Conservation (phyloP, 169 alveolate species). For the Plasmodium knowlesi region DNA sequence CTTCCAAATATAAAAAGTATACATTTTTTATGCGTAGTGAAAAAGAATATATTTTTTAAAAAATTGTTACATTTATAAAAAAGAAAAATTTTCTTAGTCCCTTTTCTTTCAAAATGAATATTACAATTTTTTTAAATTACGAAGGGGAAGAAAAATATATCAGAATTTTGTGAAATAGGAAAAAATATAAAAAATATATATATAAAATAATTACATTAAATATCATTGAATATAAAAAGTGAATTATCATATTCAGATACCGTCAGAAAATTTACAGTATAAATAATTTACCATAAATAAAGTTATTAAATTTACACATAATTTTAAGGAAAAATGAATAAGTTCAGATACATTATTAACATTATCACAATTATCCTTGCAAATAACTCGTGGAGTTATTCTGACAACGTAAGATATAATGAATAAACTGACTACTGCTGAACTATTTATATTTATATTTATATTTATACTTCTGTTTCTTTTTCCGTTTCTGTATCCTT, state of each 20-base stretch:
- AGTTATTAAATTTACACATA: not conserved
- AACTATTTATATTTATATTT: not conserved
- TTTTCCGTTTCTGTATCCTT: too few relatives aligned
- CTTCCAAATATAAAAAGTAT: not conserved
- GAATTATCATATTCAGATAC: not conserved
- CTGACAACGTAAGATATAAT: slow-evolving; percentile 13
- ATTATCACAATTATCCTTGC: slow-evolving; percentile 1
- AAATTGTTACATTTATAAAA: not conserved
- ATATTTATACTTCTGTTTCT: too few relatives aligned
- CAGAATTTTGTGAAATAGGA: not conserved
- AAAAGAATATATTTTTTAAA: too few relatives aligned
- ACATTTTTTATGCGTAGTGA: not conserved
- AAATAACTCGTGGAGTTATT: not conserved
- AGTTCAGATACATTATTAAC: not conserved
- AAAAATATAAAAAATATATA: too few relatives aligned
- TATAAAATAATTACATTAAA: not conserved
- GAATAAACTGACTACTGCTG: not conserved
- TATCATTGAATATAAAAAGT: not conserved
- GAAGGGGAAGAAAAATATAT: not conserved
- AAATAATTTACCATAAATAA: not conserved
- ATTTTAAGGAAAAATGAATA: not conserved
- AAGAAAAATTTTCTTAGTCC: not conserved
- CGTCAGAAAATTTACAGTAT: not conserved
- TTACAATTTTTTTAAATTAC: not conserved
- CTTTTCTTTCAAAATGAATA: not conserved